phyloP scores from a whole-genome alignment of 164 flowering plant genomes.

The Tinospora cordifolia region DNA sequence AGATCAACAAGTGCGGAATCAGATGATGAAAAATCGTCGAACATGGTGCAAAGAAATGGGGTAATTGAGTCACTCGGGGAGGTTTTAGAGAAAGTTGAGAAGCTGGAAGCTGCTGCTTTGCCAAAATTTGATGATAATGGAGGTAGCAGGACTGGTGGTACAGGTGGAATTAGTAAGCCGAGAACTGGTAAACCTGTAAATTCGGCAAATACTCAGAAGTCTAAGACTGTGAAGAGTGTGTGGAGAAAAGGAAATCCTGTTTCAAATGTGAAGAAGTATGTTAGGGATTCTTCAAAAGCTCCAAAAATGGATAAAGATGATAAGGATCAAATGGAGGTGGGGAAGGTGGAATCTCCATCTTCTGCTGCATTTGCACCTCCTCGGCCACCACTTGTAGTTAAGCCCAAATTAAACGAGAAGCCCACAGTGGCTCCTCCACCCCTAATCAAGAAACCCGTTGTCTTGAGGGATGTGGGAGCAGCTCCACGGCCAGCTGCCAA shows the following conservation, averaged over 20 bases:
- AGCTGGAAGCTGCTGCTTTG: conserved; percentile 38
- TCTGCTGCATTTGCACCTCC: conserved; percentile 26
- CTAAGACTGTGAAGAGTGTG: conserved; percentile 68
- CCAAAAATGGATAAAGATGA: conserved; percentile 20
- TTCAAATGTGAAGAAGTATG: conserved; percentile 9
- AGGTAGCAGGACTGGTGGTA: conserved; percentile 22
- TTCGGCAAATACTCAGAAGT: conserved; percentile 22
- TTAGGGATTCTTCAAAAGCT: conserved; percentile 32
- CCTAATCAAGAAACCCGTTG: conserved; percentile 42
- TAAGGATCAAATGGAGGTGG: conserved; percentile 13
- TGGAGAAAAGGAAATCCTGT: conserved; percentile 86
- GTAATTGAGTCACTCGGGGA: conserved; percentile 81
- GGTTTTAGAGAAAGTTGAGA: conserved; percentile 86
- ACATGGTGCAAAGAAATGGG: conserved; percentile 45
- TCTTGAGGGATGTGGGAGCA: conserved; percentile 70
- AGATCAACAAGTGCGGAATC: conserved; percentile 21
- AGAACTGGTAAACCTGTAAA: conserved; percentile 23
- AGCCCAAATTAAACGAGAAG: conserved; percentile 51
- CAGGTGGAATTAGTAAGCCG: conserved; percentile 18
- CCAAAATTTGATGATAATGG: conserved; percentile 18
- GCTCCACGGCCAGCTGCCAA: conserved; percentile 29
- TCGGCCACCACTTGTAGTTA: conserved; percentile 47
- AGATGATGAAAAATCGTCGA: conserved; percentile 20
- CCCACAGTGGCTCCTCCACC: conserved; percentile 57
- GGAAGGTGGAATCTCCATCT: conserved; percentile 20